Percentiles rank a stretch among this genome's conserved stretches.
Evolutionary conservation across 2,329 filamentous ascomycete genomes (phyloP).

Genomic region (Coniella vitis): DNA sequence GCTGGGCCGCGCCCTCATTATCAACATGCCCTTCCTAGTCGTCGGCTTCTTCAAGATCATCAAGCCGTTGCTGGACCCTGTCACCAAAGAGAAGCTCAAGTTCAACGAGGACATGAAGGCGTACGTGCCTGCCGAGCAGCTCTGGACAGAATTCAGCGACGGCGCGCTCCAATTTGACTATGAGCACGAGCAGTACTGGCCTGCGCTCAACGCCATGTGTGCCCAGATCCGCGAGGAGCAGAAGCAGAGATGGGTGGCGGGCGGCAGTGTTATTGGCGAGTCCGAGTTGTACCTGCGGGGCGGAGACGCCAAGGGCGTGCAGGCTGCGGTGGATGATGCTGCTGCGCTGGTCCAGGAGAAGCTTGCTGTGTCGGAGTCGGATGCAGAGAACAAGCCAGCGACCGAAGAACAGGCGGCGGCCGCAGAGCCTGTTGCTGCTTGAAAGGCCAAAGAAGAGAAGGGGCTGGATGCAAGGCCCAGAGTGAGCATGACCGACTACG

Average conservation of each 20-base stretch:
- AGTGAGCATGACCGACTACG: not conserved
- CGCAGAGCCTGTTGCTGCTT: not conserved
- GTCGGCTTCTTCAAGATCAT: constrained; percentile 94
- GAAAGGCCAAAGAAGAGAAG: not conserved
- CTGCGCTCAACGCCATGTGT: constrained; percentile 67
- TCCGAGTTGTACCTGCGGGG: constrained; percentile 83
- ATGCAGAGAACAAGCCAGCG: not conserved
- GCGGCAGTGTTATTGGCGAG: constrained; percentile 77
- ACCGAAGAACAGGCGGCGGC: not conserved
- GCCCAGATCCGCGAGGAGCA: constrained; percentile 57
- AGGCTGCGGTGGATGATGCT: constrained; percentile 6
- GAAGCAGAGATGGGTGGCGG: constrained; percentile 67
- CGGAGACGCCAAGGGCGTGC: constrained; percentile 4
- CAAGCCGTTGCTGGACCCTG: constrained; percentile 90
- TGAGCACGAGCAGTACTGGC: constrained; percentile 85
- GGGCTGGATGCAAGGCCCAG: not conserved
- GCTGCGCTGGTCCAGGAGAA: constrained; percentile 10
- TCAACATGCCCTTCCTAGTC: constrained; percentile 83
- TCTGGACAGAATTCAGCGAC: constrained; percentile 63
- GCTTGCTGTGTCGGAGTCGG: constrained; percentile 4
- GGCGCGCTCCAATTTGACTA: constrained; percentile 87
- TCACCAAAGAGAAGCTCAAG: constrained; percentile 90
- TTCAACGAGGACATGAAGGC: constrained; percentile 88
- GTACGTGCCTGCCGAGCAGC: constrained; percentile 74
- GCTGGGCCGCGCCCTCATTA: constrained; percentile 79